Evolutionary conservation across 2,329 filamentous ascomycete species (phyloP), one percentile per base, ranked within the genome.

Genomic region (Penicillium sp.): DNA sequence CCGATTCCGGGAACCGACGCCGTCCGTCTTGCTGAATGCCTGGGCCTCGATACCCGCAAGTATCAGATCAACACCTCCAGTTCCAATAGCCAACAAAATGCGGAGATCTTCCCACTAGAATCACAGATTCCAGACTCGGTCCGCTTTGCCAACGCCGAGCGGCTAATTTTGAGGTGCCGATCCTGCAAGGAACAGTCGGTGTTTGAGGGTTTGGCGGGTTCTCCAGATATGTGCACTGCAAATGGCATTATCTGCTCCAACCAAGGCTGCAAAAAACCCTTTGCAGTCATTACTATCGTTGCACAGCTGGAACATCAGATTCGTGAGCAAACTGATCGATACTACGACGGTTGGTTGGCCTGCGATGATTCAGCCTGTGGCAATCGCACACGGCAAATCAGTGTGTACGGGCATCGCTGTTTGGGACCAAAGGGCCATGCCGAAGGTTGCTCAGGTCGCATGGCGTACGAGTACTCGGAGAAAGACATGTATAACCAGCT

Each of bases 401-500:
- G 86, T 66, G 94, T 99, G 37, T 96, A 96, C 72, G 94, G 94
- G 44, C 86, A 89, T 57, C 86, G 92, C 48, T 99, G 94, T 71
- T 81, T 97, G 6, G 94, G 94, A 0, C 90, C 93, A 15, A 88
- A 87, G 63, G 92, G 92, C 1, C 86, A 94, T 3, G 93, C 89
- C 0, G 84, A 87, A 53, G 92, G 91, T 53, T 99, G 94, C 72
- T 78, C 87, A 4, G 94, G 94, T 20, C 85, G 85, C 48, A 97
- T 99, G 92, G 79, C 84, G 22, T 97, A 92, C 71, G 92, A 95
- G 76, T 88, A 90, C 68, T 82, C 84, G 1, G 94, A 97, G 77
- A 93, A 94, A 76, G 88, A 89, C 67, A 82, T 97, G 56, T 97
- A 97, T 77, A 97, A 96, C 73, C 94, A 99, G 76, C 81, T 99